Evolutionary conservation across 1,284 basidiomycete species (phyloP).

Genomic region (Papiliotrema fonsecae): DNA sequence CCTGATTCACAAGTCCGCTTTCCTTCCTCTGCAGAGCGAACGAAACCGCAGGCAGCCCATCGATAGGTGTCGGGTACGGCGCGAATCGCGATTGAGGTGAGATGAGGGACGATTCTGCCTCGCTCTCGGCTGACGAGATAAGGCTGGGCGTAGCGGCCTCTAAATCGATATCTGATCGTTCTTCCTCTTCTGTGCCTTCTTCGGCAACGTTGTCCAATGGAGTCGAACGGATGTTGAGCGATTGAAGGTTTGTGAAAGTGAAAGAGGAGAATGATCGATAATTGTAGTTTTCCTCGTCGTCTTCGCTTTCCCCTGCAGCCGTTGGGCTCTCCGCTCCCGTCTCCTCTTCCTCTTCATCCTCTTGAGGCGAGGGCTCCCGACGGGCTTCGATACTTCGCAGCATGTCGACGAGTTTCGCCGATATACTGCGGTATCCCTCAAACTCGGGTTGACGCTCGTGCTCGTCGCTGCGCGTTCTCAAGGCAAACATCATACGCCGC

Average conservation of each 20-base stretch:
- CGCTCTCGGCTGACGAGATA: conserved; percentile 3
- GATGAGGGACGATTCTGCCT: neutral
- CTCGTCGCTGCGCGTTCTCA: conserved; percentile 18
- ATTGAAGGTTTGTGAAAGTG: conserved; percentile 2
- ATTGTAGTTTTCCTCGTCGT: neutral
- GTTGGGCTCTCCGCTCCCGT: neutral
- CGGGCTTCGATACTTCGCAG: conserved; percentile 17
- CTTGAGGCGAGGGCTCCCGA: neutral
- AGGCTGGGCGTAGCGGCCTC: conserved; percentile 2
- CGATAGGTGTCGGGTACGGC: neutral
- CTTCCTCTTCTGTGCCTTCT: neutral
- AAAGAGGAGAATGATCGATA: neutral
- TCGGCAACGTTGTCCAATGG: neutral
- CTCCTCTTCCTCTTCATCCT: conserved; percentile 5
- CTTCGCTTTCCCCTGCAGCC: neutral
- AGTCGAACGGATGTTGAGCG: neutral
- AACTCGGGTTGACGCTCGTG: conserved; percentile 33
- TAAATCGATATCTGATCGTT: neutral
- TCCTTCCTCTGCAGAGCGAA: too few species aligned
- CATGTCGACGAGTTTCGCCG: conserved; percentile 33
- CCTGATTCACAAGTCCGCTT: too few species aligned
- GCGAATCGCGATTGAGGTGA: neutral
- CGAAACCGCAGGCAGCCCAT: neutral
- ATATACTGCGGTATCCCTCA: conserved; percentile 42
- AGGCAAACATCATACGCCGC: conserved; percentile 44